Base-by-base conservation (phyloP, 2,329 filamentous ascomycete species). In the Calycina herbarum region DNA sequence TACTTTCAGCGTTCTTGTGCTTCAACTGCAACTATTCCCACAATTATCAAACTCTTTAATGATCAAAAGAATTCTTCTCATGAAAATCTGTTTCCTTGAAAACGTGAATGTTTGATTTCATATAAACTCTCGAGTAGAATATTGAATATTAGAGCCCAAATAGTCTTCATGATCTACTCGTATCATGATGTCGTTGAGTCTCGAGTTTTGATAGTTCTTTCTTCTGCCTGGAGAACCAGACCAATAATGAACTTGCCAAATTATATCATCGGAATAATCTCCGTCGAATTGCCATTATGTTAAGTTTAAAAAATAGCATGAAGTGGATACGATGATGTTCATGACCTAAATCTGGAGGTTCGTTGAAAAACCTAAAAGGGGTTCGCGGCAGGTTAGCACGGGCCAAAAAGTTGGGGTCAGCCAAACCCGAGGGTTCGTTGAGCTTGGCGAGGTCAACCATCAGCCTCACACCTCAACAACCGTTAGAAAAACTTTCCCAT, bases 1-100 rank as follows among this genome's bases (percentile, higher is more conserved):
- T 77, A 77, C 70, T 65, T 57, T 67, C 67, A 70, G 69, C 70
- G 66, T 69, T 68, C 69, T 71, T 57, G 68, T 70, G 66, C 67
- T 69, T 70, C 67, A 59, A 66, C 61, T 69, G 64, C 69, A 67
- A 67, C 58, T 57, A 64, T 61, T 66, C 69, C 66, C 66, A 58
- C n/a, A 61, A 63, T 66, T 35, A 40, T 33, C 31, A 48, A 54
- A 42, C 31, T 59, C 45, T 45, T 64, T 31, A 58, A 62, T 62
- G 63, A 51, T 38, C 59, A 24, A 31, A 38, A 27, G 20, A 64
- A 24, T 13, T 27, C 27, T 20, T 27, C 15, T 35, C 8, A 58
- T 40, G 57, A 42, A n/a, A 57, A 61, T 24, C n/a, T 6, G 10
- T 13, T 38, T 38, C 10, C 8, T 38, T 13, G 35, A 5, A 15